Evolutionary conservation across 2,329 filamentous ascomycete species (phyloP).

Genomic region (Pestalotiopsis fici): DNA sequence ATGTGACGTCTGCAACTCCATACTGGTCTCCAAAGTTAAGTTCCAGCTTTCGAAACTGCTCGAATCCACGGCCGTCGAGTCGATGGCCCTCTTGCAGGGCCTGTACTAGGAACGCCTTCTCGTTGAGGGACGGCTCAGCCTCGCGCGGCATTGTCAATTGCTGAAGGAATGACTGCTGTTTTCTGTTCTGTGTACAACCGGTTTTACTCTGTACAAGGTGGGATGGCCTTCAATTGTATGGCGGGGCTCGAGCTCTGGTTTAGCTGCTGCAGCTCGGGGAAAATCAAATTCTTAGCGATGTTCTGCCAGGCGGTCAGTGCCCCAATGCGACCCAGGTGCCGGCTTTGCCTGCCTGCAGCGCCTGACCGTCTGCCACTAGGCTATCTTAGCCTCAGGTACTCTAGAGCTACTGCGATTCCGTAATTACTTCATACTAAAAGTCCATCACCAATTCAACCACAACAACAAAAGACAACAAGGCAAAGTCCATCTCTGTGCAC

Average conservation of each 20-base stretch:
- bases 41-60: conserved; percentile 76
- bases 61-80: conserved; percentile 79
- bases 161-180: conserved; percentile 11
- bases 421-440: not conserved
- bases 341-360: conserved; percentile 14
- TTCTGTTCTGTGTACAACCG: conserved; percentile 19
- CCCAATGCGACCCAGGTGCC: conserved; percentile 15
- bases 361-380: not conserved
- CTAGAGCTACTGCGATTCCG: not conserved
- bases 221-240: conserved; percentile 13
- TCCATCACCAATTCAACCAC: conserved; percentile 2
- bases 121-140: conserved; percentile 85
- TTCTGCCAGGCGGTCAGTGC: conserved; percentile 54
- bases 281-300: conserved; percentile 18
- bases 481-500: not conserved
- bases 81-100: conserved; percentile 80
- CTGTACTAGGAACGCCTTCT: conserved; percentile 82
- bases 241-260: conserved; percentile 19
- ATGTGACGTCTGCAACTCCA: conserved; percentile 81
- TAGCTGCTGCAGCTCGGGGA: conserved; percentile 14
- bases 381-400: not conserved
- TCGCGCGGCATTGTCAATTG: conserved; percentile 78
- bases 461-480: not conserved
- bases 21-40: conserved; percentile 88
- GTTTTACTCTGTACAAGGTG: conserved; percentile 10